These are phyloP conservation scores for Penicillium nordicum DNA, from an alignment of 2,329 filamentous ascomycete genomes.

Conservation along the genomic window DNA sequence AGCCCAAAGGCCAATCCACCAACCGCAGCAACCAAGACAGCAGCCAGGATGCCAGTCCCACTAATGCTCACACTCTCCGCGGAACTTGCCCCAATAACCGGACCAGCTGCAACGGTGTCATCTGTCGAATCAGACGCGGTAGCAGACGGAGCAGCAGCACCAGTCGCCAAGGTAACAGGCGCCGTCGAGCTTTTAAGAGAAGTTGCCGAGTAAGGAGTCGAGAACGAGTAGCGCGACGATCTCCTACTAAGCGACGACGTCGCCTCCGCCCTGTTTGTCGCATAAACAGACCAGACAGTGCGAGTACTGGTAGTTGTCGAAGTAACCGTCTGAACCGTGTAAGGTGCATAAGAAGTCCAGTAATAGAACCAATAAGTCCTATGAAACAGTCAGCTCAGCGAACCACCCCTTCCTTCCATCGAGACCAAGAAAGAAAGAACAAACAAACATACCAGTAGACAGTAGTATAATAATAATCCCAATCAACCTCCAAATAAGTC, in stretches of 20 bases:
- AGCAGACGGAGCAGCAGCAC: neutral
- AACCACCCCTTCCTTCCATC: too few relatives aligned
- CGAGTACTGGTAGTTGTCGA: constrained; percentile 15
- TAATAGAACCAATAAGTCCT: constrained; percentile 23
- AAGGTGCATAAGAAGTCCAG: constrained; percentile 20
- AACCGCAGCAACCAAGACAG: constrained; percentile 5
- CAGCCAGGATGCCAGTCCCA: constrained; percentile 1
- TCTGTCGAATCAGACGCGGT: neutral
- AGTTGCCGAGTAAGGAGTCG: constrained; percentile 16
- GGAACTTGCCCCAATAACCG: neutral
- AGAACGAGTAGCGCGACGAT: constrained; percentile 2
- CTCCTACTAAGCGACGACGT: constrained; percentile 1
- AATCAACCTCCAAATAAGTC: constrained; percentile 2
- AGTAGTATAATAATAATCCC: constrained; percentile 19
- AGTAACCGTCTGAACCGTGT: constrained; percentile 17
- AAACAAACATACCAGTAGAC: constrained; percentile 15
- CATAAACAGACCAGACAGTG: constrained; percentile 16
- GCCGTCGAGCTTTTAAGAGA: constrained; percentile 12
- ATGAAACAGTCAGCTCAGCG: neutral
- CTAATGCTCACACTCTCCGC: neutral
- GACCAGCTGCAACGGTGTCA: neutral
- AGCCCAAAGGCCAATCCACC: constrained; percentile 17
- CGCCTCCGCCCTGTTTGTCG: constrained; percentile 10
- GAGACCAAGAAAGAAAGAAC: too few relatives aligned
- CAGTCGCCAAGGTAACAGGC: constrained; percentile 6